Evolutionary conservation across 2,329 filamentous ascomycete species (phyloP).

Genomic region (Pseudocercospora cruenta): DNA sequence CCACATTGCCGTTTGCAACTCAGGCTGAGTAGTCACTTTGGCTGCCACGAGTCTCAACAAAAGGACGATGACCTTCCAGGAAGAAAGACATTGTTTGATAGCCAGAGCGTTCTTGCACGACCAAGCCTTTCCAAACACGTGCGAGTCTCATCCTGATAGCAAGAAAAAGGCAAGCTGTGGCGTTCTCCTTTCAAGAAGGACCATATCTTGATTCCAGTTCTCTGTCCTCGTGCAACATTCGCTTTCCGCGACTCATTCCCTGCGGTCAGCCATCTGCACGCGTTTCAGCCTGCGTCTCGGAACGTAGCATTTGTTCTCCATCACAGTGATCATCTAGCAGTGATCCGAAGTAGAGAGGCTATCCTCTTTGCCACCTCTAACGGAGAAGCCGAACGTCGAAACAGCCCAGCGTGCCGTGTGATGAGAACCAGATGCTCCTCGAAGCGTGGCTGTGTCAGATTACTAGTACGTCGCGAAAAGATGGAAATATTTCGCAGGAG

Average conservation of each 20-base stretch:
- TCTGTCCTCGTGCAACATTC: slow-evolving; percentile 2
- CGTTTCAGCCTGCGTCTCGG: slow-evolving; percentile 19
- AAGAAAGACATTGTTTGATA: slow-evolving; percentile 6
- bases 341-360: neutral
- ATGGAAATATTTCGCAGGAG: neutral
- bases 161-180: neutral
- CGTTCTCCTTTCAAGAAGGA: neutral
- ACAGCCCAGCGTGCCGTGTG: neutral
- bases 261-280: slow-evolving; percentile 9
- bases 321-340: neutral
- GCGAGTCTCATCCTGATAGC: neutral
- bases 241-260: neutral
- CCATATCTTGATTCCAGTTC: neutral
- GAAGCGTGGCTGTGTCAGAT: neutral
- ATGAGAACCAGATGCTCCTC: neutral
- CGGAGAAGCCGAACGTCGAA: neutral
- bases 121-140: neutral
- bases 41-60: neutral
- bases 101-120: neutral
- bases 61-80: neutral
- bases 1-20: neutral
- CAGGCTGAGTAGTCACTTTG: neutral
- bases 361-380: neutral
- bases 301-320: neutral
- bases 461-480: neutral